Percentiles rank a stretch among this genome's conserved stretches.
Conservation (phyloP, 306 rosid genomes). For the Cicer arietinum region DNA sequence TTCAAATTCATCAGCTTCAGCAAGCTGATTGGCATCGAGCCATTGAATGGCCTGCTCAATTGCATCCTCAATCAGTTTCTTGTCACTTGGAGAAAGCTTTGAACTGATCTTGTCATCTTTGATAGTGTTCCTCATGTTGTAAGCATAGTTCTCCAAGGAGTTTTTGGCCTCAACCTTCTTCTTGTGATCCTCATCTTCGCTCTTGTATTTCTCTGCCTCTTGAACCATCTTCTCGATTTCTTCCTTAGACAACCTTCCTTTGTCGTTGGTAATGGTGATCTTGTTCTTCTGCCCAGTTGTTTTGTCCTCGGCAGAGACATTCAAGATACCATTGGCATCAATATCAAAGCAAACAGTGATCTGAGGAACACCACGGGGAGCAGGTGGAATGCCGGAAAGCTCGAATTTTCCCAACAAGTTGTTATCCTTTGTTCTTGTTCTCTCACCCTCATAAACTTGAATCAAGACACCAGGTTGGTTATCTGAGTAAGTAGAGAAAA, state of each 20-base stretch:
- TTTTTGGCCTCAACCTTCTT: constrained; percentile 76
- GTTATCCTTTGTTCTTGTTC: constrained; percentile 71
- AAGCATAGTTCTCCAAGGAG: constrained; percentile 74
- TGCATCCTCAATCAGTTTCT: constrained; percentile 73
- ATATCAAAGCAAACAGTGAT: constrained; percentile 78
- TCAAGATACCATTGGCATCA: constrained; percentile 74
- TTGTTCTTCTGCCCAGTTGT: constrained; percentile 83
- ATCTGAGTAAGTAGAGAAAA: constrained; percentile 72
- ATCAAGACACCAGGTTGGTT: constrained; percentile 82
- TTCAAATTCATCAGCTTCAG: constrained; percentile 72
- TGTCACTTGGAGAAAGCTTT: constrained; percentile 59
- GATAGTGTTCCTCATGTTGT: constrained; percentile 77
- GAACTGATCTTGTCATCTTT: constrained; percentile 76
- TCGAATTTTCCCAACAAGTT: constrained; percentile 76
- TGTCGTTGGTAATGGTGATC: constrained; percentile 81
- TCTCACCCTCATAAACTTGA: constrained; percentile 79
- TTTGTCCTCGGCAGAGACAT: constrained; percentile 76
- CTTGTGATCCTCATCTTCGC: constrained; percentile 85
- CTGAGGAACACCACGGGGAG: constrained; percentile 81
- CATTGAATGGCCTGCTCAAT: constrained; percentile 71
- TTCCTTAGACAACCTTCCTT: constrained; percentile 74
- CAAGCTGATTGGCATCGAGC: constrained; percentile 73
- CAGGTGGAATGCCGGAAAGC: constrained; percentile 83
- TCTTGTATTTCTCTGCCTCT: constrained; percentile 81
- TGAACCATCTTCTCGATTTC: constrained; percentile 85